Evolutionary conservation across 352 stramenopile species (phyloP).

Genomic region (Thalassiosira gravida): DNA sequence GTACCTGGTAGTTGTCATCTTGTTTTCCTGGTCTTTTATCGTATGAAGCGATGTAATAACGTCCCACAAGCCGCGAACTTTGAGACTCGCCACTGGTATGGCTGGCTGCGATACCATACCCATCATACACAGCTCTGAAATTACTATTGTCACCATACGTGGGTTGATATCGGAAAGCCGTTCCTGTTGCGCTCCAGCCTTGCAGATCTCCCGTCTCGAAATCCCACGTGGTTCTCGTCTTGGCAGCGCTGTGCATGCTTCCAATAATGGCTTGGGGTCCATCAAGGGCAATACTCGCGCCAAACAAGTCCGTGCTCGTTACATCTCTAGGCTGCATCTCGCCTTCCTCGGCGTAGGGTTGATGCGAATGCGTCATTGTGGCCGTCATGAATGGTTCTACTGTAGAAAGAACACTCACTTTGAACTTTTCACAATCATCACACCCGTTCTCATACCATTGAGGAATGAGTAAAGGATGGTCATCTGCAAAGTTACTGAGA

Average conservation of each 20-base stretch:
- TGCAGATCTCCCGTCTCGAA: conserved; percentile 95
- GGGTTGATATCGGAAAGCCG: conserved; percentile 92
- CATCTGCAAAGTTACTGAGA: conserved; percentile 61
- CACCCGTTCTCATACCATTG: conserved; percentile 53
- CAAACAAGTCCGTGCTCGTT: conserved; percentile 76
- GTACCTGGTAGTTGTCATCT: too few relatives aligned
- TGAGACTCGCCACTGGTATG: conserved; percentile 65
- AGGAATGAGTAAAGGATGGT: conserved; percentile 41
- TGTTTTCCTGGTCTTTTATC: too few relatives aligned
- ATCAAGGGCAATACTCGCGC: conserved; percentile 73
- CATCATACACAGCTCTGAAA: conserved; percentile 86
- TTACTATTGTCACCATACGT: conserved; percentile 94
- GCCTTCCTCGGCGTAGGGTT: conserved; percentile 42
- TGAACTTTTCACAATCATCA: conserved; percentile 54
- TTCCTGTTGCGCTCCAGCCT: conserved; percentile 92
- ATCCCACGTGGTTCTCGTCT: conserved; percentile 92
- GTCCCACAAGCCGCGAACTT: conserved; percentile 82
- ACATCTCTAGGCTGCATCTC: conserved; percentile 59
- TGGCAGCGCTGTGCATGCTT: conserved; percentile 59
- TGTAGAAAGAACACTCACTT: conserved; percentile 51
- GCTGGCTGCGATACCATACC: conserved; percentile 54
- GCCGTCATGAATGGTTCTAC: conserved; percentile 46
- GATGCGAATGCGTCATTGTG: conserved; percentile 32
- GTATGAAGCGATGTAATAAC: conserved; percentile 94
- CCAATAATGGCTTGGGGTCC: conserved; percentile 72